Evolutionary conservation across 345 rosid species (phyloP), one percentile per base, ranked within the genome.

Genomic region (Gynandropsis gynandra): DNA sequence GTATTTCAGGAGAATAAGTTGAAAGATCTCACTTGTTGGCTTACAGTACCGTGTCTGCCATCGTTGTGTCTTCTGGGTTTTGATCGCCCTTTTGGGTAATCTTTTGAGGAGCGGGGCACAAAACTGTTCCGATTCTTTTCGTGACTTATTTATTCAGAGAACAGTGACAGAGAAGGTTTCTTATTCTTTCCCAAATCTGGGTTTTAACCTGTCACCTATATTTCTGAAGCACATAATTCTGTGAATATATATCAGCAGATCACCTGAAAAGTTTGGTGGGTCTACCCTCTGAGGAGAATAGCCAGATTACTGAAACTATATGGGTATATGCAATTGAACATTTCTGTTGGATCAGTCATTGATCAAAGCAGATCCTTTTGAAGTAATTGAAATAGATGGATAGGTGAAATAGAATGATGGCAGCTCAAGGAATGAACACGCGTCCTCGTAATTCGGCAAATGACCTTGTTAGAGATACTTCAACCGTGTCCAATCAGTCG

Each of bases 401-500:
- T 13, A 29, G 39, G 15, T 54, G 50, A 50, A 42, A 54, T 54
- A 38, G 42, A 43, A 61, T 40, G 42, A 38, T 53, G 47, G 52
- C 39, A 50, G 50, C 27, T 60, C 7, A 42, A 38, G 63, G 55
- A 27, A 58, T 47, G 17, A 56, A 37, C 46, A 32, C 10, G 36
- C 45, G 29, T 2, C 29, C 2, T 24, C 29, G 29, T 16, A 56
- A 48, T 53, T 54, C 48, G 42, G 53, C 53, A 11, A 51, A 40
- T 65, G 49, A 32, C 42, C 44, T 67, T 66, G 52, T 45, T 42
- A 36, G 71, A 37, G 77, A 63, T 65, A 58, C 39, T 9, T 58
- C 66, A 66, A 42, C 50, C 41, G 46, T 68, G 39, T 56, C 74
- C 8, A 70, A 54, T 68, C 66, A 45, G 42, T 61, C 68, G 73